These are phyloP conservation scores for Ophiostoma tasmaniense DNA, from an alignment of 2,329 filamentous ascomycete species.

Conservation along the genomic window DNA sequence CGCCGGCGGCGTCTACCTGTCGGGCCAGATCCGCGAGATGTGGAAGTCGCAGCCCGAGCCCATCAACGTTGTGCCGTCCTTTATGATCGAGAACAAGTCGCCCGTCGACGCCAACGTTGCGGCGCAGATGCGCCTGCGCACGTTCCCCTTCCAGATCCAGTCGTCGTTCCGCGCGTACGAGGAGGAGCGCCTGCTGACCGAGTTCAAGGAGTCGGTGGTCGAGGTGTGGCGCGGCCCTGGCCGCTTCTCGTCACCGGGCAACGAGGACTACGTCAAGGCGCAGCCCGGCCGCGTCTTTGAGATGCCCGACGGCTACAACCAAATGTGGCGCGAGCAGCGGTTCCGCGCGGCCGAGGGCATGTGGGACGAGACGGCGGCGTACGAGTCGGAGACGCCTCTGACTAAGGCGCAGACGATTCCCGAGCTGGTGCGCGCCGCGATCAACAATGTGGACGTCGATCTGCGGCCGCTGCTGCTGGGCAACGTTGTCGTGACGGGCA, in stretches of 20 bases:
- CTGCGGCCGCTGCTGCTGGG: conserved; percentile 71
- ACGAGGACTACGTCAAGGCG: conserved; percentile 65
- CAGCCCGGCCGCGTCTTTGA: conserved; percentile 84
- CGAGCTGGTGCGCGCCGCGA: conserved; percentile 66
- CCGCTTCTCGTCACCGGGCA: conserved; percentile 54
- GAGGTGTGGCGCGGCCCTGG: conserved; percentile 84
- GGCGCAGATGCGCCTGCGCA: conserved; percentile 65
- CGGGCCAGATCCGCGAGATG: conserved; percentile 73
- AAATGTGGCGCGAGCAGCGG: conserved; percentile 83
- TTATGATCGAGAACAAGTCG: conserved; percentile 77
- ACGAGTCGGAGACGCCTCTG: conserved; percentile 33
- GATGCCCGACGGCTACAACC: conserved; percentile 94
- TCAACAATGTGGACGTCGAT: conserved; percentile 80
- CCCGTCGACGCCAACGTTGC: conserved; percentile 79
- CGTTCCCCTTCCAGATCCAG: conserved; percentile 53
- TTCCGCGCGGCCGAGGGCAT: conserved; percentile 81
- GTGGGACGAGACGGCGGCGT: conserved; percentile 76
- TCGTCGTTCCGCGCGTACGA: conserved; percentile 73
- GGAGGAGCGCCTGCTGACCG: conserved; percentile 85
- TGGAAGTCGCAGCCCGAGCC: conserved; percentile 49
- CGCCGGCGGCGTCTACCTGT: conserved; percentile 83
- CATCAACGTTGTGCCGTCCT: conserved; percentile 65
- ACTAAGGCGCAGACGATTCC: conserved; percentile 73
- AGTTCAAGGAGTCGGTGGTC: conserved; percentile 97
- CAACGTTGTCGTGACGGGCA: conserved; percentile 90